These are phyloP conservation scores for Nannochloropsis oceanica DNA, from an alignment of 108 stramenopile species.

Conservation along the genomic window DNA sequence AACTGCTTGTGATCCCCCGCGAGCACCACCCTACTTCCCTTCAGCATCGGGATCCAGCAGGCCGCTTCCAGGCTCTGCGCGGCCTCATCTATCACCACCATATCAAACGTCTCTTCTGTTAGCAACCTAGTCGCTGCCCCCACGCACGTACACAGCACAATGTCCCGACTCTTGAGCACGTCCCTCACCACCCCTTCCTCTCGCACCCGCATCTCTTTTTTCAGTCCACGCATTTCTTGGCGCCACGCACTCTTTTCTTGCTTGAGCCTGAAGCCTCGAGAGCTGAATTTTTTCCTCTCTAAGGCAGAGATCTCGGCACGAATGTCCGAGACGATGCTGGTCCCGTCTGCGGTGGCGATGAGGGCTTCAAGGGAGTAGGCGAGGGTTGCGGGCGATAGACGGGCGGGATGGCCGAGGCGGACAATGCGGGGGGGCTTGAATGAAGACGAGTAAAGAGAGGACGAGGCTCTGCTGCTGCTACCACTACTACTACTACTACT, in stretches of 20 bases:
- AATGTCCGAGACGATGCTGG: conserved; percentile 77
- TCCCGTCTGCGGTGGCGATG: conserved; percentile 73
- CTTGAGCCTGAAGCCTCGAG: not conserved
- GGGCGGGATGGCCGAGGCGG: conserved; percentile 84
- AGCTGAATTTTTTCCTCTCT: not conserved
- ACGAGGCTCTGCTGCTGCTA: not conserved
- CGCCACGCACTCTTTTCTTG: not conserved
- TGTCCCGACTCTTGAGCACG: conserved; percentile 48
- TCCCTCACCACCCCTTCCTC: conserved; percentile 71
- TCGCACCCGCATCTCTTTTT: conserved; percentile 60
- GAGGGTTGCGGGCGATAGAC: conserved; percentile 50
- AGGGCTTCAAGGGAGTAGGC: conserved; percentile 75
- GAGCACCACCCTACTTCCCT: conserved; percentile 61
- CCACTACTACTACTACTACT: not conserved
- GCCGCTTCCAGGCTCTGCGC: conserved; percentile 89
- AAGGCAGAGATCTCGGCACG: conserved; percentile 50
- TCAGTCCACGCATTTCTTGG: not conserved
- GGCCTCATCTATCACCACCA: conserved; percentile 97
- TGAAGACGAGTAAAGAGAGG: not conserved
- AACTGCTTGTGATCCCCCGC: conserved; percentile 94
- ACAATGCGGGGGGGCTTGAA: conserved; percentile 39
- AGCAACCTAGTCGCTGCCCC: conserved; percentile 21
- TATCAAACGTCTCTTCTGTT: conserved; percentile 57
- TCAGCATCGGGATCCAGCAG: conserved; percentile 79
- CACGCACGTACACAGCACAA: conserved; percentile 39